Evolutionary conservation across 805 yeast genomes (phyloP).

Genomic region (Cyberlindnera veronae): DNA sequence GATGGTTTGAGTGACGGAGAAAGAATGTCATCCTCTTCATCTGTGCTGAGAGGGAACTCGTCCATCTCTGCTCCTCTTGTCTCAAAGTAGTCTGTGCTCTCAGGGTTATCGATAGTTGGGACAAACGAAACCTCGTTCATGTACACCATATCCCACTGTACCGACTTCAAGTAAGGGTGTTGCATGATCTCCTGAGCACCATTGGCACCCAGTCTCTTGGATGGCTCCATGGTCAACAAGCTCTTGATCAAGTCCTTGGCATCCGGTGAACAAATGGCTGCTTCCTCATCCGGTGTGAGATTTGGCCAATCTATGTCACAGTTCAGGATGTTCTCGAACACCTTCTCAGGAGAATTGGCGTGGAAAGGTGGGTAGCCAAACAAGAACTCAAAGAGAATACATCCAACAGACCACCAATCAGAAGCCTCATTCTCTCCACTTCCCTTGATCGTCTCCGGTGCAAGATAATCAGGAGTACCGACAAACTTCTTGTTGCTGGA

Average conservation of each 20-base stretch:
- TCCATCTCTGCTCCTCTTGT: slow-evolving; percentile 78
- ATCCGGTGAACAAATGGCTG: slow-evolving; percentile 51
- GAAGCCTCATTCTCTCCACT: slow-evolving; percentile 73
- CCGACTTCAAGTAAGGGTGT: slow-evolving; percentile 73
- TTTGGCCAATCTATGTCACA: slow-evolving; percentile 85
- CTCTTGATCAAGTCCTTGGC: slow-evolving; percentile 73
- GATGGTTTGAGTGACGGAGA: slow-evolving; percentile 1
- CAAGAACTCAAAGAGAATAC: slow-evolving; percentile 86
- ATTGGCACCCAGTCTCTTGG: slow-evolving; percentile 65
- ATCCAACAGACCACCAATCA: slow-evolving; percentile 99
- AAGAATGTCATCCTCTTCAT: slow-evolving; percentile 27
- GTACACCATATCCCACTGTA: slow-evolving; percentile 74
- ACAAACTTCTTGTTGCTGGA: slow-evolving; percentile 66
- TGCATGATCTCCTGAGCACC: slow-evolving; percentile 76
- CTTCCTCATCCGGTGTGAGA: slow-evolving; percentile 49
- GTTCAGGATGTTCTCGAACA: slow-evolving; percentile 74
- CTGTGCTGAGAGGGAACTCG: slow-evolving; percentile 48
- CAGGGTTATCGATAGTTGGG: slow-evolving; percentile 76
- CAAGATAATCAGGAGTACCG: slow-evolving; percentile 96
- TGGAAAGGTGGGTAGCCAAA: slow-evolving; percentile 96
- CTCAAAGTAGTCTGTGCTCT: slow-evolving; percentile 89
- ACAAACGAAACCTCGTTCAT: slow-evolving; percentile 76
- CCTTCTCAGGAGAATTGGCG: slow-evolving; percentile 71
- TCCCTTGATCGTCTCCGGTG: slow-evolving; percentile 93
- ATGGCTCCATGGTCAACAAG: slow-evolving; percentile 62